A percentile compares a stretch with the other conserved stretches of the same genome.
Conservation (phyloP, 805 yeast genomes). For the Ogataea salicorniae region DNA sequence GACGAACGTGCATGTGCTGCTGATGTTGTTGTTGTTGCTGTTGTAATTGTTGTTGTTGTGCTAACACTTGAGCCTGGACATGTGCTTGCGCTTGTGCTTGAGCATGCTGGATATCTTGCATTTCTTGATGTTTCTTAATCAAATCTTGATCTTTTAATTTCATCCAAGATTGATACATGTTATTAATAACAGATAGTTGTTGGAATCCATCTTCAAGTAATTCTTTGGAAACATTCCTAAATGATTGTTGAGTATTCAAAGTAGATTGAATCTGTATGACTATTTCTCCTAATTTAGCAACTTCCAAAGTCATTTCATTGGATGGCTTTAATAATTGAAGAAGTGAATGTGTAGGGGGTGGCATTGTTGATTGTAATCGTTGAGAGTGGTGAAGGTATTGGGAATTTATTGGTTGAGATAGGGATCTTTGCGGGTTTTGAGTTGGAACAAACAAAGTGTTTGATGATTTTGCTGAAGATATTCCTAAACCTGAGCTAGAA, state of each 20-base stretch:
- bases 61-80: background rate
- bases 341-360: background rate
- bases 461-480: background rate
- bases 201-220: conserved; percentile 14
- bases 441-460: background rate
- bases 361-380: background rate
- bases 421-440: conserved; percentile 3
- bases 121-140: background rate
- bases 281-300: conserved; percentile 12
- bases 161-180: conserved; percentile 15
- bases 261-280: conserved; percentile 16
- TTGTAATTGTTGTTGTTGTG: background rate
- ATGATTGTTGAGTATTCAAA: conserved; percentile 6
- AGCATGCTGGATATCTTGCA: background rate
- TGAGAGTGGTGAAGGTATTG: background rate
- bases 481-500: background rate
- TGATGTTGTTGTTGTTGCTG: conserved; percentile 2
- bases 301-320: conserved; percentile 9
- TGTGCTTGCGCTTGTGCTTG: background rate
- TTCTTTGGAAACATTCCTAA: conserved; percentile 15
- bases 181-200: conserved; percentile 12
- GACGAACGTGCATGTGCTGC: conserved; percentile 2
- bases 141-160: conserved; percentile 12
- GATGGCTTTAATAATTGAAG: background rate
- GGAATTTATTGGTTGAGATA: conserved; percentile 4